These are phyloP conservation scores for Skeletonema potamos DNA, from an alignment of 108 stramenopile genomes.

Conservation along the genomic window DNA sequence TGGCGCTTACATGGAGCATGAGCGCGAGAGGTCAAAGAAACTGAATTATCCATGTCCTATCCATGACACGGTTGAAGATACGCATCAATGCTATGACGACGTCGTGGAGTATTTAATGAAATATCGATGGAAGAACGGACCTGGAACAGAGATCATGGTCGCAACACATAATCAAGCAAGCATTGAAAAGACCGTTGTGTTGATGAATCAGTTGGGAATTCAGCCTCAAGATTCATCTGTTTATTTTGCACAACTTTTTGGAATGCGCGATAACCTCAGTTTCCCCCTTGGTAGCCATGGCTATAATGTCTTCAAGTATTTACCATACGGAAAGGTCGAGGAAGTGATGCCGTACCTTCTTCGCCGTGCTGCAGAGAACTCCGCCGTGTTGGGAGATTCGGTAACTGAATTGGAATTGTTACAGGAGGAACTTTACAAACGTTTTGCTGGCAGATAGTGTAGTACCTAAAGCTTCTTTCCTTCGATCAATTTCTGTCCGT, in stretches of 20 bases:
- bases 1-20: constrained; percentile 96
- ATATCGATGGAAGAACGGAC: constrained; percentile 37
- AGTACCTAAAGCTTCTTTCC: too few relatives aligned
- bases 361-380: constrained; percentile 95
- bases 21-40: constrained; percentile 73
- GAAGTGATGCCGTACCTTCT: constrained; percentile 97
- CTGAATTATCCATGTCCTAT: constrained; percentile 67
- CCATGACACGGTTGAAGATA: constrained; percentile 81
- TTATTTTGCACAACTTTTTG: constrained; percentile 95
- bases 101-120: constrained; percentile 63
- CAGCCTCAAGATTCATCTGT: constrained; percentile 33
- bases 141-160: constrained; percentile 83
- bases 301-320: constrained; percentile 90
- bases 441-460: background rate
- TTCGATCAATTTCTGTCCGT: too few relatives aligned
- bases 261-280: constrained; percentile 96
- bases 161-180: constrained; percentile 92
- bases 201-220: constrained; percentile 75
- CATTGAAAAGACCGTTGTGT: constrained; percentile 69
- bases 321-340: constrained; percentile 93
- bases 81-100: constrained; percentile 89
- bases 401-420: constrained; percentile 58
- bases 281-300: constrained; percentile 87
- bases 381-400: constrained; percentile 73
- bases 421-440: constrained; percentile 44